Evolutionary conservation across 208 protist genomes (phyloP).

Genomic region (Trichomonas tenax): DNA sequence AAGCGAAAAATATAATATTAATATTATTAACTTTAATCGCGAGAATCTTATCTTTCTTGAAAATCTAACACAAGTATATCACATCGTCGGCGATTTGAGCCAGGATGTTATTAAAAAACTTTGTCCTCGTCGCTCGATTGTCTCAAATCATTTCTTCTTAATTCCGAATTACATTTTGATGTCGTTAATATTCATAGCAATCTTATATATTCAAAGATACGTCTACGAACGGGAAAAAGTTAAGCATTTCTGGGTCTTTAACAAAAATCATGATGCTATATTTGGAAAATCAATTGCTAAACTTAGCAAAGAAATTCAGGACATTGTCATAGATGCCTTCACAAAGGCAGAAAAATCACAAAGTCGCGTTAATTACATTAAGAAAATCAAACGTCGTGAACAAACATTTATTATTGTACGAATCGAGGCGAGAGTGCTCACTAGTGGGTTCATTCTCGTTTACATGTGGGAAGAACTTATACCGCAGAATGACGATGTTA

Average conservation of each 20-base stretch:
- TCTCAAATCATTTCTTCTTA: background rate
- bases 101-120: background rate
- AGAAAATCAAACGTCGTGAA: background rate
- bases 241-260: background rate
- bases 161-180: background rate
- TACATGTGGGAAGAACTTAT: background rate
- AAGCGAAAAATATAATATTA: background rate
- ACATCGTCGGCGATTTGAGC: background rate
- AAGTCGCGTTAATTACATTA: background rate
- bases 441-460: background rate
- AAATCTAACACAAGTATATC: background rate
- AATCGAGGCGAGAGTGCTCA: background rate
- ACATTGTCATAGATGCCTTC: background rate
- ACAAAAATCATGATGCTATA: background rate
- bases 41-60: background rate
- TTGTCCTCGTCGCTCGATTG: background rate
- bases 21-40: background rate
- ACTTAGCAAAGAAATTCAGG: background rate
- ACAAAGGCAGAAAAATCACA: background rate
- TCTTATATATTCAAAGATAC: background rate
- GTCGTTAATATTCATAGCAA: background rate
- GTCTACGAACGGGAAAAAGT: background rate
- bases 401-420: background rate
- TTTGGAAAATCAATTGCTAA: background rate
- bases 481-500: background rate